Conservation (phyloP, 2,329 filamentous ascomycete species). For the Achaetomium macrosporum region DNA sequence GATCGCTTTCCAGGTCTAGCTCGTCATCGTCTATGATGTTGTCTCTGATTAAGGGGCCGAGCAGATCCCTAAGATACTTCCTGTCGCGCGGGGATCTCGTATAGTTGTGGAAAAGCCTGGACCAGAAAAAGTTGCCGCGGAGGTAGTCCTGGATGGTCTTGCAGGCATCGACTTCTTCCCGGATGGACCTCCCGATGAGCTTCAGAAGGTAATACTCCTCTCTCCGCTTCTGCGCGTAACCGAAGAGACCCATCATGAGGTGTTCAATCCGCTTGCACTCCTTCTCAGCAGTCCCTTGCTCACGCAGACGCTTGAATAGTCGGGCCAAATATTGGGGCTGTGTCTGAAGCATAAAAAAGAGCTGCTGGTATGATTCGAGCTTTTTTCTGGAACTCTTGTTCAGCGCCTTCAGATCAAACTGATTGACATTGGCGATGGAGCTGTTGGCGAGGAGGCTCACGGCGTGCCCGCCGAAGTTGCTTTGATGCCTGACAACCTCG, state of each 20-base stretch:
- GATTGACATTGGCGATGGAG: constrained; percentile 82
- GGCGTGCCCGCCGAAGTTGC: constrained; percentile 87
- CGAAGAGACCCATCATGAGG: constrained; percentile 92
- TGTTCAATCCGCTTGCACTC: constrained; percentile 90
- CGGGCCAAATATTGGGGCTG: constrained; percentile 91
- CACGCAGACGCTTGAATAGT: constrained; percentile 76
- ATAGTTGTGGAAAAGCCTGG: constrained; percentile 79
- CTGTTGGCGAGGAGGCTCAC: constrained; percentile 80
- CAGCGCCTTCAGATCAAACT: constrained; percentile 92
- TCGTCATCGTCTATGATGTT: constrained; percentile 89
- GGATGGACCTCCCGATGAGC: constrained; percentile 73
- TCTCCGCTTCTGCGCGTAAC: constrained; percentile 91
- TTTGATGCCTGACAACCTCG: constrained; percentile 94
- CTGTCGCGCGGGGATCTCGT: constrained; percentile 85
- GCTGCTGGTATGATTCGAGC: constrained; percentile 91
- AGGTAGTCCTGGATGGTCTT: constrained; percentile 74
- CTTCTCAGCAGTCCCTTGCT: constrained; percentile 80
- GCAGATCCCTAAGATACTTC: constrained; percentile 81
- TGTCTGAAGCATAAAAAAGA: constrained; percentile 96
- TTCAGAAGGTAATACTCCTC: constrained; percentile 97
- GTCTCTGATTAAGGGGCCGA: constrained; percentile 80
- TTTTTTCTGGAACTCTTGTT: constrained; percentile 96
- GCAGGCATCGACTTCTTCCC: constrained; percentile 76
- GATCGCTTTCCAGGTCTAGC: constrained; percentile 91
- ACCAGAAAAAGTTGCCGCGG: constrained; percentile 89